phyloP scores from a whole-genome alignment of 78 protist genomes.

The Monosiga brevicollis region DNA sequence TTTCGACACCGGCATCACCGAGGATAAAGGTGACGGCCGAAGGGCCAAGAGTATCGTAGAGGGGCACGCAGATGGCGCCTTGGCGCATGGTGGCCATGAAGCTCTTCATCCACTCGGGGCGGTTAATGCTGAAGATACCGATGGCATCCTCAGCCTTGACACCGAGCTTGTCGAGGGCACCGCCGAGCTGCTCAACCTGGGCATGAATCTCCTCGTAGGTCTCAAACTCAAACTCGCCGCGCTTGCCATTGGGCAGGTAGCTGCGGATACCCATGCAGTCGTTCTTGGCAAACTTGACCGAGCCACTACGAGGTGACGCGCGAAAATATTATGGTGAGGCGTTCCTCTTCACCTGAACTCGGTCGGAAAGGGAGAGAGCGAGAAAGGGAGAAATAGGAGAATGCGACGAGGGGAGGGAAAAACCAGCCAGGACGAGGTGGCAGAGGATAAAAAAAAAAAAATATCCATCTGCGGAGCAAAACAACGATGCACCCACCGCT shows the following conservation, averaged over 20 bases:
- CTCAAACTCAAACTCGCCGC: neutral
- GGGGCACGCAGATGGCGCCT: slow-evolving; percentile 19
- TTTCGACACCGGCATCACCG: slow-evolving; percentile 33
- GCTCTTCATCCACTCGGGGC: neutral
- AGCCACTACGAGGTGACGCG: neutral
- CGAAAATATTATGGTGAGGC: too few species aligned
- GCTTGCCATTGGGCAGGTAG: neutral
- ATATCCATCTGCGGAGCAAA: neutral
- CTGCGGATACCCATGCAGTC: neutral
- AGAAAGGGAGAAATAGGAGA: too few species aligned
- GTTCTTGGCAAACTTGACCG: neutral
- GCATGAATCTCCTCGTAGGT: neutral
- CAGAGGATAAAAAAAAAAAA: neutral
- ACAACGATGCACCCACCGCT: neutral
- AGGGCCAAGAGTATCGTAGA: slow-evolving; percentile 54
- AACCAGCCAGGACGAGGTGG: too few species aligned
- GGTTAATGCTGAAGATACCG: neutral
- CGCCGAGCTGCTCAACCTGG: neutral
- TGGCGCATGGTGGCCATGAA: neutral
- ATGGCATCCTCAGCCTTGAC: neutral
- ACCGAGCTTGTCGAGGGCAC: neutral
- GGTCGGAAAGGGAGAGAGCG: too few species aligned
- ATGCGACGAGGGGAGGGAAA: too few species aligned
- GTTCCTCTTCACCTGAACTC: too few species aligned
- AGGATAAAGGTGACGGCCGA: slow-evolving; percentile 49